phyloP scores from a whole-genome alignment of 306 rosid genomes.

The Cicer cuneatum region DNA sequence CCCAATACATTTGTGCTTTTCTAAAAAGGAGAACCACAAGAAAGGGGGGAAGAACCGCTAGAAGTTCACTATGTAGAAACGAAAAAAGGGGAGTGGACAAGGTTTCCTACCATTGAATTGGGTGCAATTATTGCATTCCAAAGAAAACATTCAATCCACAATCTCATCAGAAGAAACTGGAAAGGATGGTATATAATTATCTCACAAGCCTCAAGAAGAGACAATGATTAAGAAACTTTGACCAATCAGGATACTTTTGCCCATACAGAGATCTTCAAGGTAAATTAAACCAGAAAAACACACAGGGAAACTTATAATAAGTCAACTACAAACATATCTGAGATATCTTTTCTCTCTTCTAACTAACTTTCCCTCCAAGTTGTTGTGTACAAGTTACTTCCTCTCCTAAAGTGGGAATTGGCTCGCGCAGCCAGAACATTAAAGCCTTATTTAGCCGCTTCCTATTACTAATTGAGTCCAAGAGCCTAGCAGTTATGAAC shows the following conservation, averaged over 20 bases:
- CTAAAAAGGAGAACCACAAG: neutral
- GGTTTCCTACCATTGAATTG: neutral
- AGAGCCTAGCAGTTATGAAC: neutral
- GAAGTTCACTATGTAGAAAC: neutral
- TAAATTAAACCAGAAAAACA: slow-evolving; percentile 8
- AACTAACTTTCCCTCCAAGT: slow-evolving; percentile 4
- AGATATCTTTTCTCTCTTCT: neutral
- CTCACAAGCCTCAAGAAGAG: slow-evolving; percentile 18
- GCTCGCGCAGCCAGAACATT: neutral
- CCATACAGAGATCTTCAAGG: slow-evolving; percentile 22
- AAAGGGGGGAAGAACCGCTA: neutral
- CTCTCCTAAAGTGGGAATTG: slow-evolving; percentile 6
- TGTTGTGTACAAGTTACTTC: neutral
- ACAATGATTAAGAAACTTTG: slow-evolving; percentile 21
- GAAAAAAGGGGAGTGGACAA: neutral
- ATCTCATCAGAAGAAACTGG: slow-evolving; percentile 26
- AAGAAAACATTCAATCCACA: slow-evolving; percentile 20
- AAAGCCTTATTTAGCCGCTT: slow-evolving; percentile 1
- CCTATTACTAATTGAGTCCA: slow-evolving; percentile 12
- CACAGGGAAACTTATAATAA: slow-evolving; percentile 20
- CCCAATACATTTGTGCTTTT: neutral
- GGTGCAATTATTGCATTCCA: slow-evolving; percentile 26
- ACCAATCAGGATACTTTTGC: slow-evolving; percentile 21
- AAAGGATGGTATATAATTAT: slow-evolving; percentile 32
- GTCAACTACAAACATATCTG: slow-evolving; percentile 7